Evolutionary conservation across 2,329 filamentous ascomycete species (phyloP).

Genomic region (Microdochium bolleyi): DNA sequence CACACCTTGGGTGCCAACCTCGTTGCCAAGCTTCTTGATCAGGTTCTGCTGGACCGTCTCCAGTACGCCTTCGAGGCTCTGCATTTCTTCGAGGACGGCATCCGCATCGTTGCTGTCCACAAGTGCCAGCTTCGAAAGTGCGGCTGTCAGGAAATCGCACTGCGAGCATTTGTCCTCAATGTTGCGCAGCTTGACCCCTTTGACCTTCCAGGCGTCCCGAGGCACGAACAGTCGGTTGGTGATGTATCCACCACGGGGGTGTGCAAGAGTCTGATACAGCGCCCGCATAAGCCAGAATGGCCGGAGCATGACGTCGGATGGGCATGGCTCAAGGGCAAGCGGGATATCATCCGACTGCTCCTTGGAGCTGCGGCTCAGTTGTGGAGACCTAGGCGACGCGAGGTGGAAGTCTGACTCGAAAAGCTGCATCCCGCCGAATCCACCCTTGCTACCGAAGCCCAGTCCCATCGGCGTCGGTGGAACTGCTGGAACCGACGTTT

Average conservation of each 20-base stretch:
- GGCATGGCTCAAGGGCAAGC: constrained; percentile 80
- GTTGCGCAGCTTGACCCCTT: constrained; percentile 84
- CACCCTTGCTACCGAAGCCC: constrained; percentile 52
- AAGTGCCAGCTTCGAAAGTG: constrained; percentile 71
- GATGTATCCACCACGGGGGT: constrained; percentile 85
- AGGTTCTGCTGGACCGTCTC: constrained; percentile 76
- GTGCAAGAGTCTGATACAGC: constrained; percentile 83
- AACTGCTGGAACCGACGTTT: constrained; percentile 51
- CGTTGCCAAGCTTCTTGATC: constrained; percentile 79
- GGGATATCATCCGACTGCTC: constrained; percentile 57
- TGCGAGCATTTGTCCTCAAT: constrained; percentile 90
- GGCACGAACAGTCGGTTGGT: constrained; percentile 90
- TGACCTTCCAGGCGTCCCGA: constrained; percentile 86
- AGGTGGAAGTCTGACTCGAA: constrained; percentile 81
- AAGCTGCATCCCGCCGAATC: constrained; percentile 63
- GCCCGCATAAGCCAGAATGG: constrained; percentile 98
- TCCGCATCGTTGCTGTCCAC: constrained; percentile 90
- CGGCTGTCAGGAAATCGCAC: constrained; percentile 85
- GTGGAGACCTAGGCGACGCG: constrained; percentile 44
- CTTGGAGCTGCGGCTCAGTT: constrained; percentile 45
- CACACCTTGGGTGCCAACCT: constrained; percentile 73
- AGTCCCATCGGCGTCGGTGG: constrained; percentile 57
- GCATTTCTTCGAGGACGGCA: constrained; percentile 89
- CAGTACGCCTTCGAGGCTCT: constrained; percentile 74
- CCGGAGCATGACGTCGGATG: constrained; percentile 78